These are phyloP conservation scores for Thalassiosira livingstoniorum DNA, from an alignment of 352 stramenopile species.

Conservation along the genomic window DNA sequence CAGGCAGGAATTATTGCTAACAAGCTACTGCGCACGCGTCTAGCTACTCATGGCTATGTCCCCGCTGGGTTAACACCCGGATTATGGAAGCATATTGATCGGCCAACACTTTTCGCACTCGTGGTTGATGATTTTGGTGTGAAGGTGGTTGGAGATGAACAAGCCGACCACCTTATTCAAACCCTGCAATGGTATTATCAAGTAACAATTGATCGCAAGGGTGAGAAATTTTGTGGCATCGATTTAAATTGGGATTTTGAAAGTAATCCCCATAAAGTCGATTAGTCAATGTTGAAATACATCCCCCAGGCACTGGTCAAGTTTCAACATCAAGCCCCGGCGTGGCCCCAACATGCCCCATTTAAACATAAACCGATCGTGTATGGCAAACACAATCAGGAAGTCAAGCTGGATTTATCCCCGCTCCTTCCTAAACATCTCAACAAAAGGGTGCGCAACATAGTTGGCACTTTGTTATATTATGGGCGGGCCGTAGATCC, in stretches of 20 bases:
- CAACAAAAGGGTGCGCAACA: constrained; percentile 25
- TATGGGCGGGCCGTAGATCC: constrained; percentile 32
- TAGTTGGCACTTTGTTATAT: constrained; percentile 38
- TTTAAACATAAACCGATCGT: background rate
- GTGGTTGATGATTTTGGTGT: constrained; percentile 7
- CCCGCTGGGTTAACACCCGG: background rate
- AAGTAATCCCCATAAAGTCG: too few species aligned
- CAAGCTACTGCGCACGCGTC: background rate
- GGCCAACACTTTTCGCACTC: background rate
- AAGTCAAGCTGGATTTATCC: background rate
- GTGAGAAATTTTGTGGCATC: too few species aligned
- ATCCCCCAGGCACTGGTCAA: background rate
- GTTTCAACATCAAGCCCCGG: constrained; percentile 16
- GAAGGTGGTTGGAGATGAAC: background rate
- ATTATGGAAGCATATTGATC: constrained; percentile 10
- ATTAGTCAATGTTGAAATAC: constrained; percentile 35
- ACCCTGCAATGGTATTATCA: background rate
- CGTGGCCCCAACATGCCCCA: constrained; percentile 11
- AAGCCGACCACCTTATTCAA: background rate
- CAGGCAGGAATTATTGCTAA: constrained; percentile 6
- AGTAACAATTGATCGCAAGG: too few species aligned
- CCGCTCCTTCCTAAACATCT: background rate
- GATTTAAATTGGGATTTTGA: too few species aligned
- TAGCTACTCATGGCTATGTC: constrained; percentile 16
- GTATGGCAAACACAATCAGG: background rate